Conservation (phyloP, 331 rosid species). For the Acacia concinna region DNA sequence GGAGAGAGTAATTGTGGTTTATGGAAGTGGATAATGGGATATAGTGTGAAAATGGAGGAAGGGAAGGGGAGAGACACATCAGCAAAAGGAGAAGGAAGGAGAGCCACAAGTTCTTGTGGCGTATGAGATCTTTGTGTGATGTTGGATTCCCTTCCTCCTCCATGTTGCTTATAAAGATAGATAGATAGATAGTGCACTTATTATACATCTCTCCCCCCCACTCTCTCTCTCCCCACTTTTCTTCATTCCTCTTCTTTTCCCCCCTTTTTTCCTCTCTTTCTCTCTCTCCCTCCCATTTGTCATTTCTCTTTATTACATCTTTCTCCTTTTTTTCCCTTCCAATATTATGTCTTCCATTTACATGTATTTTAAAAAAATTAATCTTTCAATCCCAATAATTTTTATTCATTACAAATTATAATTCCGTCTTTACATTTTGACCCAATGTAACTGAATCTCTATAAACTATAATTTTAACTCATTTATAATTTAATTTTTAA, state of each 20-base stretch:
- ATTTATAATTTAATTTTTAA: fast-evolving
- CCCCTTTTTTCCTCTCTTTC: not conserved
- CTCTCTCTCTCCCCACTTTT: not conserved
- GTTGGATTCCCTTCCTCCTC: constrained; percentile 60
- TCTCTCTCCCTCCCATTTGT: constrained; percentile 6
- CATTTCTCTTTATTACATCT: not conserved
- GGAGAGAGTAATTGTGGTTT: not conserved
- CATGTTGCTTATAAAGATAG: constrained; percentile 54
- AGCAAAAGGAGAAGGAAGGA: constrained; percentile 41
- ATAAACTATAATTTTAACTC: too few relatives aligned
- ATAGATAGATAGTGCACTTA: constrained; percentile 23
- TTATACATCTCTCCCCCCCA: not conserved
- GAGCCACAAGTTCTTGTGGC: constrained; percentile 92
- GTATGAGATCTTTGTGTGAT: constrained; percentile 64
- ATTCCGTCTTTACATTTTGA: too few relatives aligned
- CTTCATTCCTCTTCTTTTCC: not conserved
- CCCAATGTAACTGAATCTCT: too few relatives aligned
- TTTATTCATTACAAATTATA: too few relatives aligned
- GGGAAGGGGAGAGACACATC: constrained; percentile 54
- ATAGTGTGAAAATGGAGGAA: not conserved
- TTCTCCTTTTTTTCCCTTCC: not conserved
- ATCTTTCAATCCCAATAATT: too few relatives aligned
- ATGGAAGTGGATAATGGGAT: constrained; percentile 21
- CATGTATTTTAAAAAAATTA: not conserved
- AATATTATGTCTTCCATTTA: not conserved